A percentile compares a stretch with the other conserved stretches of the same genome.
Evolutionary conservation across 371 early-diverging fungal genomes (phyloP).

Genomic region (Mucor sp.): DNA sequence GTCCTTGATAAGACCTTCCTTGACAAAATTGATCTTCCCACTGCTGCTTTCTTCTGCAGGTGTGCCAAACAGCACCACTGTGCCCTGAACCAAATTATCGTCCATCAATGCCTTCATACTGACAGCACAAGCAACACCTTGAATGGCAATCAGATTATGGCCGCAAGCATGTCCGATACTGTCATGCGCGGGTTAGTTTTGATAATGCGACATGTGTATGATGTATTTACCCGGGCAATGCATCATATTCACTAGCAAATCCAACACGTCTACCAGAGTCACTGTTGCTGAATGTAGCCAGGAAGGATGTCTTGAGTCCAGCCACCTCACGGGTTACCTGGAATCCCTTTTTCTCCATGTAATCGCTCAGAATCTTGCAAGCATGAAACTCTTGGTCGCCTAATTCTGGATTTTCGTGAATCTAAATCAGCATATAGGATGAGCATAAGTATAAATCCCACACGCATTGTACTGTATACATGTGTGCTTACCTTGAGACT

Average conservation of each 20-base stretch:
- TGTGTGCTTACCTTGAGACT: conserved; percentile 28
- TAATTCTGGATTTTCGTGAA: conserved; percentile 69
- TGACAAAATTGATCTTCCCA: conserved; percentile 73
- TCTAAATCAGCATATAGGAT: conserved; percentile 17
- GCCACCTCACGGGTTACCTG: conserved; percentile 53
- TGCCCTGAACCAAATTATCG: conserved; percentile 50
- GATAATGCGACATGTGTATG: neutral
- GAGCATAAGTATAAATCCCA: no score
- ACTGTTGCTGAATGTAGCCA: conserved; percentile 57
- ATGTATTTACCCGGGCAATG: conserved; percentile 53
- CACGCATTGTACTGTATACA: no score
- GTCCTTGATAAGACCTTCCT: conserved; percentile 61
- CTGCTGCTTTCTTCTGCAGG: conserved; percentile 78
- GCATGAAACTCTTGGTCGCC: conserved; percentile 60
- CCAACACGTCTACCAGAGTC: conserved; percentile 44
- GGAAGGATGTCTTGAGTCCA: conserved; percentile 65
- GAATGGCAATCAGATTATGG: conserved; percentile 71
- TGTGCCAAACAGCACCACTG: conserved; percentile 75
- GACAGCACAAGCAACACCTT: conserved; percentile 69
- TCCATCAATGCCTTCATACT: conserved; percentile 60
- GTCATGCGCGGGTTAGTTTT: neutral
- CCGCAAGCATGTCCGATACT: conserved; percentile 70
- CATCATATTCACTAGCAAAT: conserved; percentile 70
- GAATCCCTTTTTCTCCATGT: conserved; percentile 51
- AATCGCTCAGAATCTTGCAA: conserved; percentile 52